Conservation (phyloP, 164 flowering plant genomes). For the Stephania japonica region DNA sequence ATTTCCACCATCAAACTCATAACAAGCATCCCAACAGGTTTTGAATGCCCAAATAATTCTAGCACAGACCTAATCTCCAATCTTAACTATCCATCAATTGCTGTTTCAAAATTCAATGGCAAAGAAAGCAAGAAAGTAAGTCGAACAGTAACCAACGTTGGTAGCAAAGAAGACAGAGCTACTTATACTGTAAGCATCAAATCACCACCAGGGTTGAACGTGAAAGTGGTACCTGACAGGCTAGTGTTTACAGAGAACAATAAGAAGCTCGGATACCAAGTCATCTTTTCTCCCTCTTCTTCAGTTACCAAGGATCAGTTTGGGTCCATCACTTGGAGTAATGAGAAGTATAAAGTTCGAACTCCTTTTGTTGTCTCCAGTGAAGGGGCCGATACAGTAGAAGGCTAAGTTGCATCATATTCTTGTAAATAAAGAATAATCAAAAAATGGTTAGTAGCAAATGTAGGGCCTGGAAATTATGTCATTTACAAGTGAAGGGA, state of each 20-base stretch:
- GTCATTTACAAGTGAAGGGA: not conserved
- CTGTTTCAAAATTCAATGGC: slow-evolving; percentile 36
- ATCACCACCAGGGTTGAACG: slow-evolving; percentile 37
- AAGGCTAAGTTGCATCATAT: not conserved
- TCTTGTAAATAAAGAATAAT: not conserved
- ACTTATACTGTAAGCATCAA: slow-evolving; percentile 33
- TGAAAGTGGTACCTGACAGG: slow-evolving; percentile 44
- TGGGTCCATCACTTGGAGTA: slow-evolving; percentile 28
- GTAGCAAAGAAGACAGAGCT: slow-evolving; percentile 29
- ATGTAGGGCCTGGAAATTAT: no score
- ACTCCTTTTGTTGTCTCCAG: slow-evolving; percentile 23
- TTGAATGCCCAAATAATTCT: slow-evolving; percentile 46
- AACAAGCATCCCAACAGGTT: slow-evolving; percentile 26
- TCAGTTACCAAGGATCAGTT: slow-evolving; percentile 17
- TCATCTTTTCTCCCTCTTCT: slow-evolving; percentile 33
- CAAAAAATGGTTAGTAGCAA: not conserved
- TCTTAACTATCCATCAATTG: slow-evolving; percentile 80
- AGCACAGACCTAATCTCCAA: slow-evolving; percentile 40
- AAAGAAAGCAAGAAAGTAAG: slow-evolving; percentile 35
- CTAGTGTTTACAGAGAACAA: slow-evolving; percentile 39
- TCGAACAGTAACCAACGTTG: slow-evolving; percentile 62
- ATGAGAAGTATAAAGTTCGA: slow-evolving; percentile 27
- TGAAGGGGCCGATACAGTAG: not conserved
- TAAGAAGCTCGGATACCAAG: slow-evolving; percentile 47
- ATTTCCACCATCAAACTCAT: slow-evolving; percentile 37